phyloP scores from a whole-genome alignment of 257 asterid genomes.

The Mitragyna speciosa region DNA sequence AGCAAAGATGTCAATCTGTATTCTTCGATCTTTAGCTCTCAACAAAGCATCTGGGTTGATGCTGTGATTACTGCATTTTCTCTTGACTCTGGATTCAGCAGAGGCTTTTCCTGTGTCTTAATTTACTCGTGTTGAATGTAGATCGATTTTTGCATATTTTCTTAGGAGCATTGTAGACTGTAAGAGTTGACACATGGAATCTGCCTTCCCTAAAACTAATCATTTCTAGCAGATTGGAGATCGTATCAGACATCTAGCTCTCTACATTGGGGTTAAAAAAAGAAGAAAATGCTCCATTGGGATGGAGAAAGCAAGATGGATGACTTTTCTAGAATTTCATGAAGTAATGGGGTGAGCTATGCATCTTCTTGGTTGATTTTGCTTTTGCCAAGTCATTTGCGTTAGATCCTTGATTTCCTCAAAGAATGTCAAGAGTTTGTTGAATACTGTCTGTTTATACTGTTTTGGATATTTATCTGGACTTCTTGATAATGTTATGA shows the following conservation, averaged over 20 bases:
- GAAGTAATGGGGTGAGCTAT: constrained; percentile 61
- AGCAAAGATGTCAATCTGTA: background rate
- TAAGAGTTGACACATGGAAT: background rate
- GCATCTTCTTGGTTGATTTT: constrained; percentile 7
- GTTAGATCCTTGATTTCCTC: background rate
- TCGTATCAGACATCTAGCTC: constrained; percentile 37
- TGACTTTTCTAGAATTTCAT: constrained; percentile 74
- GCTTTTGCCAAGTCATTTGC: background rate
- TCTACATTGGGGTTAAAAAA: constrained; percentile 74
- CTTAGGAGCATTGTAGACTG: no score
- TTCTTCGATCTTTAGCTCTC: background rate
- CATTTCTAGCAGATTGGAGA: constrained; percentile 61
- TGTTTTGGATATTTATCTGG: background rate
- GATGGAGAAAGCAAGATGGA: constrained; percentile 52
- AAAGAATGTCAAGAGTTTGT: background rate
- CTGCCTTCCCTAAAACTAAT: constrained; percentile 1
- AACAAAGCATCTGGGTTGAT: background rate
- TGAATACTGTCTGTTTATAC: background rate
- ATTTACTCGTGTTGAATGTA: background rate
- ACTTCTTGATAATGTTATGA: background rate
- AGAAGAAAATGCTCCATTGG: constrained; percentile 71
- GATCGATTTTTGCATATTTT: background rate
- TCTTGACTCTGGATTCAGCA: background rate
- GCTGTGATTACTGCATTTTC: background rate
- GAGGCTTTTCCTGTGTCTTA: background rate